Evolutionary conservation across 2,329 filamentous ascomycete genomes (phyloP).

Genomic region (Pseudopyrenochaeta lycopersici): DNA sequence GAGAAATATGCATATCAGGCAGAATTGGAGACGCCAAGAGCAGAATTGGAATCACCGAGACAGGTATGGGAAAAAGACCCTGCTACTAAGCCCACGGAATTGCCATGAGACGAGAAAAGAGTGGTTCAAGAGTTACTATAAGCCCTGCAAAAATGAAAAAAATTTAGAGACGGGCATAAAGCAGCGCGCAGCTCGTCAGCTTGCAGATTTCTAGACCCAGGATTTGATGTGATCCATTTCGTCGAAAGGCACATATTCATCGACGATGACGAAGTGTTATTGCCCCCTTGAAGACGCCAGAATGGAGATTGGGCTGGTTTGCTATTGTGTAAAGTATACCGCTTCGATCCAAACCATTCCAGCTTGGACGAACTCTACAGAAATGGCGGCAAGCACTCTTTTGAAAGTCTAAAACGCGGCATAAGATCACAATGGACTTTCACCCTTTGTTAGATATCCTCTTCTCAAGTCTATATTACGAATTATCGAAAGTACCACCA

Average conservation of each 20-base stretch:
- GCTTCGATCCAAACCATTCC: too few relatives aligned
- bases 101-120: background rate
- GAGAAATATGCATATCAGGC: slow-evolving; percentile 9
- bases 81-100: background rate
- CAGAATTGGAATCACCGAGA: background rate
- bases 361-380: too few relatives aligned
- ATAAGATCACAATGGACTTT: background rate
- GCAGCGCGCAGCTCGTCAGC: background rate
- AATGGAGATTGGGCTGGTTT: too few relatives aligned
- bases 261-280: background rate
- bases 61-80: background rate
- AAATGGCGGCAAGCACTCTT: too few relatives aligned
- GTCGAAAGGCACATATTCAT: background rate
- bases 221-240: background rate
- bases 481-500: background rate
- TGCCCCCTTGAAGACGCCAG: background rate
- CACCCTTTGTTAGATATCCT: background rate
- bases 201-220: background rate
- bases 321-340: too few relatives aligned
- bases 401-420: background rate
- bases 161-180: background rate
- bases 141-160: background rate
- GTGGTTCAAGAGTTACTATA: background rate
- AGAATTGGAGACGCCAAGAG: too few relatives aligned
- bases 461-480: background rate